phyloP scores from a whole-genome alignment of 2,329 filamentous ascomycete genomes.

The Aspergillus caelatus region DNA sequence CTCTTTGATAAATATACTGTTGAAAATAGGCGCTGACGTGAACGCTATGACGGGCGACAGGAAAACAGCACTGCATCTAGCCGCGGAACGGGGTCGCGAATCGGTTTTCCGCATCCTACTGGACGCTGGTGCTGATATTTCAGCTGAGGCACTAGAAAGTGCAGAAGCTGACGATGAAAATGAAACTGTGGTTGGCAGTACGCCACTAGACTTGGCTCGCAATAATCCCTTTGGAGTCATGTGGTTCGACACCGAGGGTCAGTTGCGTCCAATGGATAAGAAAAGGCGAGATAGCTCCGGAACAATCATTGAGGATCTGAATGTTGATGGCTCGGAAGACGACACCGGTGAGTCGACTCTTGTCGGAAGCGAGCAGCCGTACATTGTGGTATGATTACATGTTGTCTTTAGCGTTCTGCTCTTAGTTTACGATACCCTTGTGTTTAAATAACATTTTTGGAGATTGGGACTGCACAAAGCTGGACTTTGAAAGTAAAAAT shows the following conservation, averaged over 20 bases:
- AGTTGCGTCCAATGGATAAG: conserved; percentile 13
- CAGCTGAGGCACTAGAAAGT: conserved; percentile 19
- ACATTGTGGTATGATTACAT: no score
- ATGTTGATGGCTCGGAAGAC: no score
- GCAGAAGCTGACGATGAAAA: neutral
- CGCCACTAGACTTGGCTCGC: conserved; percentile 17
- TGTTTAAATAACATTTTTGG: no score
- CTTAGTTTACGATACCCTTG: no score
- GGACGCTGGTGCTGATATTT: conserved; percentile 29
- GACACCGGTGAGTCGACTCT: no score
- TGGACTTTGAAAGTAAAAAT: no score
- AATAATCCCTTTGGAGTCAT: conserved; percentile 26
- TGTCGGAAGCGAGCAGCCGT: no score
- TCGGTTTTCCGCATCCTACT: conserved; percentile 27
- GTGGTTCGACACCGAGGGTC: conserved; percentile 27
- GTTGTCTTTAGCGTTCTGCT: no score
- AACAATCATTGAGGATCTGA: conserved; percentile 13
- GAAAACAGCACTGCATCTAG: conserved; percentile 29
- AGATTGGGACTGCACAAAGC: no score
- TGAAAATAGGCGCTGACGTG: conserved; percentile 24
- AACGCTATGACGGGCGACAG: conserved; percentile 24
- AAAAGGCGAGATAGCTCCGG: conserved; percentile 19
- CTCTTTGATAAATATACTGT: conserved; percentile 25
- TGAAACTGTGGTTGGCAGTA: neutral
- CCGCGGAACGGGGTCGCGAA: conserved; percentile 31